A percentile compares a stretch with the other conserved stretches of the same genome.
Conservation (phyloP, 495 filamentous ascomycete genomes). For the Podospora appendiculata region DNA sequence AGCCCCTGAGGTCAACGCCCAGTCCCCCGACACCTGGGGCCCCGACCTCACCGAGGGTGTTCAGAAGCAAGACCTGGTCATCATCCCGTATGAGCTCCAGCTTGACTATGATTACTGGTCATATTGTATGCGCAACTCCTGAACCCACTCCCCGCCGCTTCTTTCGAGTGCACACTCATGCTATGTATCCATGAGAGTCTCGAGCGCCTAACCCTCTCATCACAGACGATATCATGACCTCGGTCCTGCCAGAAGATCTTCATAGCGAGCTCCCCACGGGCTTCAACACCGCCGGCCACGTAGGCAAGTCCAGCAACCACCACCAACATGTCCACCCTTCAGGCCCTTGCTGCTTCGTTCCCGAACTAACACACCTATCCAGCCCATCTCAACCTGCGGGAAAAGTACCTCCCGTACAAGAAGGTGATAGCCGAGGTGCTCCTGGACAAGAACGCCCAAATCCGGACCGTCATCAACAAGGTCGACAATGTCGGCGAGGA, state of each 20-base stretch:
- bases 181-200: not conserved
- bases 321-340: too few relatives aligned
- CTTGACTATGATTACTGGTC: constrained; percentile 83
- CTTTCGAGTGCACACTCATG: not conserved
- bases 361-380: constrained; percentile 10
- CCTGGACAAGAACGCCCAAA: constrained; percentile 71
- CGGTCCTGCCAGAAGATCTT: constrained; percentile 59
- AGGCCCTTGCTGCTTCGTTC: not conserved
- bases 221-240: constrained; percentile 70
- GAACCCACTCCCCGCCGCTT: constrained; percentile 5
- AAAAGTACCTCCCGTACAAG: constrained; percentile 73
- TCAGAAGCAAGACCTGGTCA: constrained; percentile 50
- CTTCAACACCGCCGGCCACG: constrained; percentile 81
- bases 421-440: constrained; percentile 74
- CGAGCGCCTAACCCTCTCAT: constrained; percentile 2
- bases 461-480: constrained; percentile 94
- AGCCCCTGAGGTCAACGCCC: constrained; percentile 54
- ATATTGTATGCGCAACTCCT: constrained; percentile 48
- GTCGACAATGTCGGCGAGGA: constrained; percentile 75
- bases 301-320: constrained; percentile 46
- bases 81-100: constrained; percentile 66
- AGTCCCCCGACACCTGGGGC: constrained; percentile 70
- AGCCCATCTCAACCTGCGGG: constrained; percentile 86
- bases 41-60: constrained; percentile 60
- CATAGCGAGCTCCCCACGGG: constrained; percentile 75